Evolutionary conservation across 2,329 filamentous ascomycete genomes (phyloP), one percentile per base, ranked within the genome.

Genomic region (Hypoxylon sp.): DNA sequence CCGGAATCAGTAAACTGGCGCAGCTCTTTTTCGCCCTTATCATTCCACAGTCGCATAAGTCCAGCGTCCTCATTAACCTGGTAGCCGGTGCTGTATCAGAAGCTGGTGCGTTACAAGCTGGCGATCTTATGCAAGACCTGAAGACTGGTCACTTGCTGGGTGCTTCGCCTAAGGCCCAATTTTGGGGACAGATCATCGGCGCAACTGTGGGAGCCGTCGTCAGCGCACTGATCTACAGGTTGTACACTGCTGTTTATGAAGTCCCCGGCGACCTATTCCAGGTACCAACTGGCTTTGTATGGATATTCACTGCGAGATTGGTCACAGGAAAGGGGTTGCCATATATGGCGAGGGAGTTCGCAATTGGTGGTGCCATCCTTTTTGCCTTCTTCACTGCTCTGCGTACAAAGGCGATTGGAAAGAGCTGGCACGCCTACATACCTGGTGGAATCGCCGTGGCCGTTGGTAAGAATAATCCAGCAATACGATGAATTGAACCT

Each of bases 381-480:
- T 98, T 96, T 74, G 87, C 90, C 0, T 75, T 85, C 0, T 85
- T 90, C 0, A 98, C 96, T 0, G 80, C 88, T 2, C 66, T 92
- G 12, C 88, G 94, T 56, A 91, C 91, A n/a, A 78, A 83, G 23
- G 82, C 78, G 11, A 78, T 81, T 4, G 83, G 82, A 4, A 85
- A 81, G 70, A 79, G 81, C 65, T 97, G 93, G 93, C 85, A 91
- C 73, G 82, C 88, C 1, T 92, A 88, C 76, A 84, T 99, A 11
- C 96, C 96, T 0, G 95, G 96, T 5, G 96, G 96, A 0, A 97
- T 99, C 74, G 95, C 96, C 2, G 95, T 99, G 19, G 96, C 96
- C 39, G 93, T 97, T 73, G 94, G 90, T 91, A 79, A 78, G 86
- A 81, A 19, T 43, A 43, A 9, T 16, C 34, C 5, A 53, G 30